Evolutionary conservation across 495 filamentous ascomycete genomes (phyloP), one percentile per base, ranked within the genome.

Genomic region (Daldinia loculata): DNA sequence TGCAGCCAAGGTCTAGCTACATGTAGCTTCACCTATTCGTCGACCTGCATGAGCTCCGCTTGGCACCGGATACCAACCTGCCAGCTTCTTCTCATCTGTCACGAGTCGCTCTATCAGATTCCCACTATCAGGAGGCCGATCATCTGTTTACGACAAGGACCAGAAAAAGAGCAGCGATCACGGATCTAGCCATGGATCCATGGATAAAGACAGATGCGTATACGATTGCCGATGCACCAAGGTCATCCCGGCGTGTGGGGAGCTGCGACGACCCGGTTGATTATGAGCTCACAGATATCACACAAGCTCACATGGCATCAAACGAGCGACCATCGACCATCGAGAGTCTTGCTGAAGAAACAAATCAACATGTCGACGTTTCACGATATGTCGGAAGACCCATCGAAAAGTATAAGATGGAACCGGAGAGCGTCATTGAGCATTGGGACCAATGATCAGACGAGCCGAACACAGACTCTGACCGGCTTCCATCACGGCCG

Each of bases 11-110:
- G 65, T 55, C 52, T 61, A 70, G 53, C 14, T 71, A 66, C 63
- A 72, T 69, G 61, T 64, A 69, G 59, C 63, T 72, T 70, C 63
- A 74, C 75, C 60, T 56, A 76, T 76, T 75, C 63, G 75, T 76
- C 75, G 69, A 75, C 75, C 63, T 76, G 75, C 75, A 76, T 39
- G 66, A 56, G 56, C 66, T 70, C 71, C 71, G 69, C 70, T 66
- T 69, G n/a, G 41, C 65, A 30, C 70, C 70, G 70, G 70, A 69
- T 66, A 67, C 61, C 65, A 60, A 62, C 64, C 60, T 69, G 24
- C 45, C 34, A 57, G 60, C 52, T 50, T 69, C 51, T 30, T 58
- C 56, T 45, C 63, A 38, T 52, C 63, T 64, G 64, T 74, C 71
- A 70, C 65, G 68, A 51, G 66, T 71, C 67, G 71, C 58, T 67